Evolutionary conservation across 768 basidiomycete species (phyloP).

Genomic region (Gymnopilus dilepis): DNA sequence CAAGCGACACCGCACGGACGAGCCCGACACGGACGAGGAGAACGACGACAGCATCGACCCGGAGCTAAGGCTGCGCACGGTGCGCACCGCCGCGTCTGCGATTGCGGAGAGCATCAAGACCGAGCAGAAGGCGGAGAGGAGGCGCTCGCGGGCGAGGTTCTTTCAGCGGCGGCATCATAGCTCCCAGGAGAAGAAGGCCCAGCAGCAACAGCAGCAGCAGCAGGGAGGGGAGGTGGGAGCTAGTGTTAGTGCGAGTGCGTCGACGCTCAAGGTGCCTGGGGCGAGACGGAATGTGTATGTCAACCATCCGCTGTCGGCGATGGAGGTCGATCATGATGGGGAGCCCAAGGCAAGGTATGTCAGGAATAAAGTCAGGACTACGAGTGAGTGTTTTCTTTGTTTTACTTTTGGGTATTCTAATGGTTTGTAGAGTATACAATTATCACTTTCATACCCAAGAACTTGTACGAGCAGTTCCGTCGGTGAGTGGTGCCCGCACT

Average conservation of each 20-base stretch:
- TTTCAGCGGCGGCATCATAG: constrained; percentile 46
- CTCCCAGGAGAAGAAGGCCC: constrained; percentile 50
- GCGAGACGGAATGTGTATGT: constrained; percentile 79
- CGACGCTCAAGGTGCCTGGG: constrained; percentile 48
- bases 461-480: constrained; percentile 93
- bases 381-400: constrained; percentile 61
- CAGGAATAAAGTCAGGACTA: constrained; percentile 93
- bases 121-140: constrained; percentile 70
- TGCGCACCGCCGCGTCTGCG: constrained; percentile 91
- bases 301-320: constrained; percentile 67
- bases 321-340: constrained; percentile 72
- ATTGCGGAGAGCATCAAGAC: constrained; percentile 86
- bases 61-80: constrained; percentile 85
- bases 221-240: constrained; percentile 14
- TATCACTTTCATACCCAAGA: constrained; percentile 91
- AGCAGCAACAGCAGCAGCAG: constrained; percentile 30
- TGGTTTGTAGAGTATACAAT: constrained; percentile 78
- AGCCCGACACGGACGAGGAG: constrained; percentile 59
- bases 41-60: constrained; percentile 78
- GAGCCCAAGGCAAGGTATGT: constrained; percentile 82
- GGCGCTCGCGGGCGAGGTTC: constrained; percentile 63
- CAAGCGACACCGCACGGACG: constrained; percentile 46
- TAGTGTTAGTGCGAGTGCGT: neutral
- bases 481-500: constrained; percentile 52
- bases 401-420: constrained; percentile 6